Conservation (phyloP, 2,329 filamentous ascomycete genomes). For the Botrytis byssoidea region DNA sequence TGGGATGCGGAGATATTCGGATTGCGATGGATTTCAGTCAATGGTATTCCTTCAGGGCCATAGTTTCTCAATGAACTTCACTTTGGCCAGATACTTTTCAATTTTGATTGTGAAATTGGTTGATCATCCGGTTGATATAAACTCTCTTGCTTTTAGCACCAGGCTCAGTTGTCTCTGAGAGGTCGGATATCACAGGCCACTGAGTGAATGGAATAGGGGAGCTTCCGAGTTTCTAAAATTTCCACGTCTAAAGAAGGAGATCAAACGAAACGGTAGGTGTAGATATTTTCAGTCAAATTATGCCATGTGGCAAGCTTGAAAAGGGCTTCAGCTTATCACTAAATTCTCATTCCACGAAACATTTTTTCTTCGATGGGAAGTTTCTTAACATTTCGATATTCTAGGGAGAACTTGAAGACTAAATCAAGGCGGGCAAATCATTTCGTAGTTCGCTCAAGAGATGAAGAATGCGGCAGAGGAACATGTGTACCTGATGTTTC, state of each 20-base stretch:
- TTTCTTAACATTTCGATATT: fast-evolving
- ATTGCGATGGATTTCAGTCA: not conserved
- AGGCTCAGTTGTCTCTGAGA: not conserved
- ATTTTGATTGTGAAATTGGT: not conserved
- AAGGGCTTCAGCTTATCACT: not conserved
- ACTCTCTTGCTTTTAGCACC: not conserved
- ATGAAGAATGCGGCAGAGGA: not conserved
- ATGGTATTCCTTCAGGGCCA: not conserved
- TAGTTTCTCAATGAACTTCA: not conserved
- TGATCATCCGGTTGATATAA: not conserved
- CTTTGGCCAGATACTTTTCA: not conserved
- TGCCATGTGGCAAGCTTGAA: too few relatives aligned
- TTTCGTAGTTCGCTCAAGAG: too few relatives aligned
- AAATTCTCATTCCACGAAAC: not conserved
- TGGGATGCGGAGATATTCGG: not conserved
- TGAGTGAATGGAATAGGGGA: not conserved
- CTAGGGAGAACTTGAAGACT: not conserved
- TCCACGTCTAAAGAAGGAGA: not conserved
- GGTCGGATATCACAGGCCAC: not conserved
- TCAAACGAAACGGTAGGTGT: not conserved
- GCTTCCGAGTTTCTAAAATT: not conserved
- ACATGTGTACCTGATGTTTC: too few relatives aligned
- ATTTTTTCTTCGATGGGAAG: too few relatives aligned
- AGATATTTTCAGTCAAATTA: not conserved
- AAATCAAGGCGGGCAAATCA: not conserved